Evolutionary conservation across 2,329 filamentous ascomycete species (phyloP).

Genomic region (Aspergillus amoenus): DNA sequence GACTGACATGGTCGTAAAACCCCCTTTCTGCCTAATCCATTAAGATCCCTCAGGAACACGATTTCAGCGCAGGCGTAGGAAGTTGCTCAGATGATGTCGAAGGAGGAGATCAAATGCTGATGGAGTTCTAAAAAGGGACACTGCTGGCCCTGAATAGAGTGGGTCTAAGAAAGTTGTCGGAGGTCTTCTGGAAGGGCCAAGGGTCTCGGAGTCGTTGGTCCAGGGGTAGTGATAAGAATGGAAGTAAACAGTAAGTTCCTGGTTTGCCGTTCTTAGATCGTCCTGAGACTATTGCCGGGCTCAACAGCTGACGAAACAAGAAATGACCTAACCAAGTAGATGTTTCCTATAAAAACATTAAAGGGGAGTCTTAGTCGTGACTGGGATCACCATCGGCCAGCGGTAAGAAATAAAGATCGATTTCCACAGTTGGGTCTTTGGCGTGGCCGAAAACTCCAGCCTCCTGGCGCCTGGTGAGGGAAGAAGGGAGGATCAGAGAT

Average conservation of each 20-base stretch:
- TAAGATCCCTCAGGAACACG: constrained; percentile 1
- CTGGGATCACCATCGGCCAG: constrained; percentile 18
- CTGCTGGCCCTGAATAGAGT: constrained; percentile 22
- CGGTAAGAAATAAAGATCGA: constrained; percentile 19
- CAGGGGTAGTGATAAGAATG: constrained; percentile 22
- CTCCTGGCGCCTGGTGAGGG: constrained; percentile 18
- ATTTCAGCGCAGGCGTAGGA: not conserved
- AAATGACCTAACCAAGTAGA: constrained; percentile 10
- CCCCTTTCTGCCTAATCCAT: constrained; percentile 14
- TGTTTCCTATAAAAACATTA: constrained; percentile 7
- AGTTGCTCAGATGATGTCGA: not conserved
- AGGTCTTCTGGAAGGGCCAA: constrained; percentile 24
- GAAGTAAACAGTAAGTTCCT: constrained; percentile 14
- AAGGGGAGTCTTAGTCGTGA: constrained; percentile 18
- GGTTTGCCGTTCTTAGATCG: constrained; percentile 12
- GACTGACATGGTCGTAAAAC: constrained; percentile 33
- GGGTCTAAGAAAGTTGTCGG: constrained; percentile 29
- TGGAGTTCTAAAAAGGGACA: constrained; percentile 9
- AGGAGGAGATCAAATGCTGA: not conserved
- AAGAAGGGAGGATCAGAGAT: constrained; percentile 22
- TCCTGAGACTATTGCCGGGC: constrained; percentile 2
- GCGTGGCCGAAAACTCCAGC: constrained; percentile 13
- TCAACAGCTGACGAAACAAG: constrained; percentile 5
- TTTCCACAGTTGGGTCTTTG: constrained; percentile 19
- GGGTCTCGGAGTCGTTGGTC: constrained; percentile 22